Base-by-base conservation (phyloP, 495 filamentous ascomycete species). In the Penicillium psychrofluorescens region DNA sequence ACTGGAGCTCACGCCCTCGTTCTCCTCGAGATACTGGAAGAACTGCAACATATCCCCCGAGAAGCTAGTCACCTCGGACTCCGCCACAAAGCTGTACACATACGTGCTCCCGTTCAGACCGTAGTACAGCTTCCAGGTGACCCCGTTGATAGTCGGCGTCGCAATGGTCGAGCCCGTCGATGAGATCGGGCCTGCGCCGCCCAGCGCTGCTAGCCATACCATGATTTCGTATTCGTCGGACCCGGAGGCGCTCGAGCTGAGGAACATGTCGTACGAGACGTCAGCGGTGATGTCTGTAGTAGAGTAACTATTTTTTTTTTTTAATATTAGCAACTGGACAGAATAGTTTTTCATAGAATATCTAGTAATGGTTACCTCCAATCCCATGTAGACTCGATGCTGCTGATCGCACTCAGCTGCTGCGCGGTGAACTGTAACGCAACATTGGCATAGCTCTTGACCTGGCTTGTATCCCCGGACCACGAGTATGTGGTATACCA, bases 241-340 rank as follows among this genome's bases (percentile, higher is more conserved):
- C 15, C 69, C 70, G 40, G 54, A 54, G 8, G 74, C 51, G 13
- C 66, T 68, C 15, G 72, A 64, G 12, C 67, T 66, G 34, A 74
- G 70, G 64, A 83, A 86, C 46, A 84, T 62, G 54, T 85, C 81
- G 56, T 85, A 85, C 15, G 80, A 63, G 14, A 85, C 81, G 51
- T 85, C 68, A 15, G 78, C 77, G n/a, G 80, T 71, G 34, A 81
- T 60, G 41, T 54, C 50, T 36, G 55, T 70, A 31, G 73, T 78
- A 1, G 72, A 69, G 62, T 83, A 82, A 47, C 77, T 80, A 37
- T 49, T n/a, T 6, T 22, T 22, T 6, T 6, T 0, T 6, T 6
- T 6, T 6, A 22, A 22, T 22, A 4, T 22, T 22, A 22, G 22
- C 22, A 3, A 22, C 22, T 22, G 22, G 22, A 6, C 22, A 34